These are phyloP conservation scores for Pythium coloratum DNA, from an alignment of 352 stramenopile species.

Conservation along the genomic window DNA sequence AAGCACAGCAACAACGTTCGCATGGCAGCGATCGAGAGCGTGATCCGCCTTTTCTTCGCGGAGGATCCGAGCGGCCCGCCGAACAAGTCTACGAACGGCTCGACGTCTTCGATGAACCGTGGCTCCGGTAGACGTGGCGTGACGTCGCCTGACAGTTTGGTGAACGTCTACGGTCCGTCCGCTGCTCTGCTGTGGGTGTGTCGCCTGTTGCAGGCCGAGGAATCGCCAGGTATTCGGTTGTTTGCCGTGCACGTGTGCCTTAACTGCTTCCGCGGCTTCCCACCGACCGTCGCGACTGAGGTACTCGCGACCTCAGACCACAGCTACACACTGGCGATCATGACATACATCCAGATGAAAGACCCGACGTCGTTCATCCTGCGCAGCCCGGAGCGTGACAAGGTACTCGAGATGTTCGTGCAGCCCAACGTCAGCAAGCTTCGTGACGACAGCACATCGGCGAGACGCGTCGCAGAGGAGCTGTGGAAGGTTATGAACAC, in stretches of 20 bases:
- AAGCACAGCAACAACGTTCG: slow-evolving; percentile 75
- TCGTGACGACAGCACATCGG: slow-evolving; percentile 74
- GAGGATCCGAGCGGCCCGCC: slow-evolving; percentile 53
- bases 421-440: slow-evolving; percentile 60
- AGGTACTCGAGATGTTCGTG: slow-evolving; percentile 62
- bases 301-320: slow-evolving; percentile 83
- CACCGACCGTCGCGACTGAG: slow-evolving; percentile 62
- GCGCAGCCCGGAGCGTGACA: slow-evolving; percentile 73
- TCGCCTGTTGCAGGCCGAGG: slow-evolving; percentile 57
- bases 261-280: slow-evolving; percentile 81
- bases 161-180: slow-evolving; percentile 62
- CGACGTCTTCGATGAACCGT: slow-evolving; percentile 20
- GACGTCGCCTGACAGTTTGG: slow-evolving; percentile 28
- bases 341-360: slow-evolving; percentile 79
- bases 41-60: slow-evolving; percentile 80
- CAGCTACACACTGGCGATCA: slow-evolving; percentile 73
- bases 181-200: slow-evolving; percentile 72
- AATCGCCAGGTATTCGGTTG: slow-evolving; percentile 69
- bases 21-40: slow-evolving; percentile 83
- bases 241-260: slow-evolving; percentile 80
- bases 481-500: slow-evolving; percentile 82
- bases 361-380: slow-evolving; percentile 74
- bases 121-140: slow-evolving; percentile 2
- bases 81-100: slow-evolving; percentile 8
- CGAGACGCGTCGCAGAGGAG: slow-evolving; percentile 61